Percentiles rank a stretch among this genome's conserved stretches.
phyloP scores from a whole-genome alignment of 2,329 filamentous ascomycete genomes.

The Penicillium palitans region DNA sequence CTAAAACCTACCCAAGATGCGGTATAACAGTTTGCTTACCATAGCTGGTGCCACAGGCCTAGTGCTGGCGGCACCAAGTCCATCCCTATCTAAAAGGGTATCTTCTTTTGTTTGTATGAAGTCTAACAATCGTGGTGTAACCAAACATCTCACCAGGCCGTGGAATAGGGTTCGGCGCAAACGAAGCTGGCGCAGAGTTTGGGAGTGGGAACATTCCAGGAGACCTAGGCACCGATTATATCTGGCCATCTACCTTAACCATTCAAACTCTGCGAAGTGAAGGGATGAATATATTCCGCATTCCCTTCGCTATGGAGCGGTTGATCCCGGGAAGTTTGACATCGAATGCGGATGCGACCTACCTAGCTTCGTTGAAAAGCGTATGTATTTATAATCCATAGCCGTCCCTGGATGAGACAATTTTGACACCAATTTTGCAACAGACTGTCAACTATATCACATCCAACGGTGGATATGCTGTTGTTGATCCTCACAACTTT shows the following conservation, averaged over 20 bases:
- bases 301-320: constrained; percentile 29
- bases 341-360: constrained; percentile 22
- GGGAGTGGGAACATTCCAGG: constrained; percentile 16
- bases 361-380: constrained; percentile 21
- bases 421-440: background rate
- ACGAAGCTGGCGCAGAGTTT: constrained; percentile 21
- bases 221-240: constrained; percentile 23
- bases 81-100: background rate
- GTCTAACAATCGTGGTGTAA: background rate
- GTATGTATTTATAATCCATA: constrained; percentile 3
- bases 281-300: constrained; percentile 30
- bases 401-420: too few species aligned
- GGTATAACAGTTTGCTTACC: background rate
- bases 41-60: background rate
- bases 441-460: constrained; percentile 43
- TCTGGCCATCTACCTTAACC: constrained; percentile 22
- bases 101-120: constrained; percentile 7
- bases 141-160: constrained; percentile 3
- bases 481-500: constrained; percentile 64
- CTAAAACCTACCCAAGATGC: background rate
- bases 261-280: constrained; percentile 22
- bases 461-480: constrained; percentile 51
- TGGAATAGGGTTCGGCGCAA: constrained; percentile 29
- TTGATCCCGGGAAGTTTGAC: constrained; percentile 22
- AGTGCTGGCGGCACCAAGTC: background rate